Evolutionary conservation across 805 yeast genomes (phyloP), one percentile per base, ranked within the genome.

Genomic region (Myxozyma melibiosi): DNA sequence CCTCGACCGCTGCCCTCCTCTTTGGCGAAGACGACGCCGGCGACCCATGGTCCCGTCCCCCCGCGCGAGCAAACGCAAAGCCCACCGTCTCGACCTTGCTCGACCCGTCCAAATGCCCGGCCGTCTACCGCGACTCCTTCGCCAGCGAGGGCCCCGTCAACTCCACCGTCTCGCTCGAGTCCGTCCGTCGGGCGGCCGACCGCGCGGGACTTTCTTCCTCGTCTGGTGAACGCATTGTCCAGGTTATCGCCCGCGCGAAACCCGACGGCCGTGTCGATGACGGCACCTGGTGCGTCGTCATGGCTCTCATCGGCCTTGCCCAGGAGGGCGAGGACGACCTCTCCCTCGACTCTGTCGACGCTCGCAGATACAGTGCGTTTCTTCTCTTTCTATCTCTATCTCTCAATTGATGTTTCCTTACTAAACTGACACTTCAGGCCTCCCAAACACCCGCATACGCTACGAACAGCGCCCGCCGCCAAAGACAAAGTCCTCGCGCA

Each of bases 221-320:
- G 31, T 9, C 42, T 20, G 62, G 53, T 18, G 63, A 53, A 20
- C 53, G 51, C 9, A 52, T 60, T 33, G 43, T 57, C 33, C 34
- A 40, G 27, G 38, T 58, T 24, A 24, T 60, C 37, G 40, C 58
- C 13, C 64, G 64, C 44, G 49, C 46, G n/a, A 60, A 60, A 57
- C 60, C 65, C 20, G 65, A 58, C 37, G 48, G 59, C 18, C 43
- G 62, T 11, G 53, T 70, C n/a, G 63, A 65, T 52, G 54, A 61
- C 25, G 66, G 66, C 45, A 46, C 63, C n/a, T 71, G 73, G 72
- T 55, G 69, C 47, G 67, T 64, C 20, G 71, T 68, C 7, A 55
- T 71, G 68, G 73, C 72, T 9, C 55, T 71, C 31, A 57, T 67
- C 9, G 72, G 70, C n/a, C 63, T 71, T n/a, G 68, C 69, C 11